Base-by-base conservation (phyloP, 345 rosid species). In the Iberis pinnata region DNA sequence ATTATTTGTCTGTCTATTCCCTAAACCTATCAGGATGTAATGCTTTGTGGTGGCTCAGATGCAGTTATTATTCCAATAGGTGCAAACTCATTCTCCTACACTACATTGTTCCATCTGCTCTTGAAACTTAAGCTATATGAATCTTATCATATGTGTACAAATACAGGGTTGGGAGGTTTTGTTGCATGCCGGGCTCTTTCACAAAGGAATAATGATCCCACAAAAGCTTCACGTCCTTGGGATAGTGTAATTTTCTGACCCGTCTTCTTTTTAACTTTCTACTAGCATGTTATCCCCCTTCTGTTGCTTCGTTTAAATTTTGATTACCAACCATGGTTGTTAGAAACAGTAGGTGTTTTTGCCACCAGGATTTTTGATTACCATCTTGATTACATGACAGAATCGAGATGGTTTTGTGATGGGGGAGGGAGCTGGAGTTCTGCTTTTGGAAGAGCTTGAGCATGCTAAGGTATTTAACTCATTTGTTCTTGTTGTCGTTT, bases 221-320 rank as follows among this genome's bases (percentile, higher is more conserved):
- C 93, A 63, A 86, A 70, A 81, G 97, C 97, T 71, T 89, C 97
- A 49, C 84, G 97, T 43, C 97, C 97, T 60, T 89, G 97, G 97
- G 95, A 89, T 78, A 73, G 43, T 44, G 97, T 89, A 79, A 65
- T 20, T 17, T 58, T 22, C 22, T 51, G 17, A 35, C 18, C 4
- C 11, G 15, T 43, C 14, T 50, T 49, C 10, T 37, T 13, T 65
- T 53, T n/a, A 14, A 32, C 44, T 51, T 59, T 58, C 15, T 18
- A 13, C 26, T 27, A 13, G 14, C 40, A 32, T 27, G 9, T 1
- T 44, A 42, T 66, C 7, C 47, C 25, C 9, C 24, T 9, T 24
- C 49, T 8, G 14, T 5, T 32, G 17, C 27, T 51, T 32, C 3
- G 6, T 15, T 58, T 8, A 26, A 24, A 5, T 56, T 39, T 22